A percentile compares a stretch with the other conserved stretches of the same genome.
Evolutionary conservation across 768 basidiomycete species (phyloP).

Genomic region (Termitomyces sp.): DNA sequence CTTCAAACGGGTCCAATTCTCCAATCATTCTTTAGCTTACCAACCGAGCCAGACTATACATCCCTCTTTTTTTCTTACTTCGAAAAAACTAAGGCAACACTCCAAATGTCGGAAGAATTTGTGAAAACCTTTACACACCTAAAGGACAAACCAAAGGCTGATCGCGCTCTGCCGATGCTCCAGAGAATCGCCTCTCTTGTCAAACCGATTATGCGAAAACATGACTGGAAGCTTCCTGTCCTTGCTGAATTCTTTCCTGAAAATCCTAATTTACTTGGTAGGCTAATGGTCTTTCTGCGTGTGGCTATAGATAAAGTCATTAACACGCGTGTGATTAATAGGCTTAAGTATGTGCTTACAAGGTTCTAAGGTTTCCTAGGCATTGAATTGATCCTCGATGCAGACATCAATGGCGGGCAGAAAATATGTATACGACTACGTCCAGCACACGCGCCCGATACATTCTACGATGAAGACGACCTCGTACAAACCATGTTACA

Average conservation of each 20-base stretch:
- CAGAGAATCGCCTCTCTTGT: slow-evolving; percentile 73
- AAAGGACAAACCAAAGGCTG: slow-evolving; percentile 60
- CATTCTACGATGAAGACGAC: slow-evolving; percentile 73
- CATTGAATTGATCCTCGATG: slow-evolving; percentile 1
- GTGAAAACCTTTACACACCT: slow-evolving; percentile 71
- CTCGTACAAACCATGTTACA: slow-evolving; percentile 87
- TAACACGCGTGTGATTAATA: slow-evolving; percentile 11
- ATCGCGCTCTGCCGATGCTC: slow-evolving; percentile 65
- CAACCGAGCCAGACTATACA: background rate
- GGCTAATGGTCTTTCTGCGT: slow-evolving; percentile 18
- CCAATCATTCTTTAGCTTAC: background rate
- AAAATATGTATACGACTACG: slow-evolving; percentile 84
- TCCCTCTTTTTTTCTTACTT: background rate
- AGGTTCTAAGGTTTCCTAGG: background rate
- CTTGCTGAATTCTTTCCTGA: slow-evolving; percentile 90
- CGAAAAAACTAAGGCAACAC: background rate
- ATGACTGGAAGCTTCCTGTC: slow-evolving; percentile 72
- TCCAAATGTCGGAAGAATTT: slow-evolving; percentile 50
- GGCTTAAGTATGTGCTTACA: slow-evolving; percentile 31
- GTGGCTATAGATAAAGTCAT: background rate
- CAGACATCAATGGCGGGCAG: slow-evolving; percentile 76
- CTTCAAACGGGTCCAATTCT: too few species aligned
- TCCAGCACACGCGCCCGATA: slow-evolving; percentile 61
- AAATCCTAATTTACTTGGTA: slow-evolving; percentile 68
- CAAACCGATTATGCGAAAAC: slow-evolving; percentile 91